Percentiles rank a stretch among this genome's conserved stretches.
phyloP scores from a whole-genome alignment of 148 eudicot species.

The Rhododendron kiyosumense region DNA sequence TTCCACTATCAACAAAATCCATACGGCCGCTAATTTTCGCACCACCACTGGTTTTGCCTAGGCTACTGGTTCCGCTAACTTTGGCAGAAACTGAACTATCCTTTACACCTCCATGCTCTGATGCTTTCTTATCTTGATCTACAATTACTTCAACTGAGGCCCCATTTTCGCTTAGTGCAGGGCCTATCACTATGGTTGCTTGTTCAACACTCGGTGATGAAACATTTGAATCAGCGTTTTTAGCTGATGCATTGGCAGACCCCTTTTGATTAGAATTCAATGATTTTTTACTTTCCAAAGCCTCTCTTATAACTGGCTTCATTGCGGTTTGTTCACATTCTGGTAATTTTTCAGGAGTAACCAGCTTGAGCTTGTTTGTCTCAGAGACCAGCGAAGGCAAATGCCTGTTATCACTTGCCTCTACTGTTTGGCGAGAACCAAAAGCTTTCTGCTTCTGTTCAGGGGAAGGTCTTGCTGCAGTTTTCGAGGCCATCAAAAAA shows the following conservation, averaged over 20 bases:
- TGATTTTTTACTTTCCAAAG: neutral
- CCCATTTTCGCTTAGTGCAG: conserved; percentile 15
- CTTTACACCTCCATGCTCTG: conserved; percentile 38
- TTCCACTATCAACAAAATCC: conserved; percentile 55
- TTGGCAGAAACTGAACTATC: conserved; percentile 51
- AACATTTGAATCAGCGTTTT: neutral
- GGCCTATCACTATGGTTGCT: conserved; percentile 1
- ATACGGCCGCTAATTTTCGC: conserved; percentile 45
- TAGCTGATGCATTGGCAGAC: neutral
- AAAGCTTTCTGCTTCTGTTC: conserved; percentile 14
- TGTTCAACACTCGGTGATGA: conserved; percentile 12
- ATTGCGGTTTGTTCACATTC: conserved; percentile 20
- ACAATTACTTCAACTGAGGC: conserved; percentile 26
- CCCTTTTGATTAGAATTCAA: neutral
- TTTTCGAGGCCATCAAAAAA: conserved; percentile 34
- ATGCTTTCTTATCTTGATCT: conserved; percentile 45
- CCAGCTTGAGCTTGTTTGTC: conserved; percentile 21
- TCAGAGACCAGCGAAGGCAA: conserved; percentile 9
- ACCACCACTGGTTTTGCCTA: conserved; percentile 51
- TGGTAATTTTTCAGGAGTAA: conserved; percentile 20
- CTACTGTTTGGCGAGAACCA: neutral
- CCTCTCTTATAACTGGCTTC: conserved; percentile 15
- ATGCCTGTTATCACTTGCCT: neutral
- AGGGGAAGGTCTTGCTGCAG: conserved; percentile 11
- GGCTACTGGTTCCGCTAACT: conserved; percentile 42